Evolutionary conservation across 371 early-diverging fungal genomes (phyloP), one percentile per base, ranked within the genome.

Genomic region (Actinomucor elegans): DNA sequence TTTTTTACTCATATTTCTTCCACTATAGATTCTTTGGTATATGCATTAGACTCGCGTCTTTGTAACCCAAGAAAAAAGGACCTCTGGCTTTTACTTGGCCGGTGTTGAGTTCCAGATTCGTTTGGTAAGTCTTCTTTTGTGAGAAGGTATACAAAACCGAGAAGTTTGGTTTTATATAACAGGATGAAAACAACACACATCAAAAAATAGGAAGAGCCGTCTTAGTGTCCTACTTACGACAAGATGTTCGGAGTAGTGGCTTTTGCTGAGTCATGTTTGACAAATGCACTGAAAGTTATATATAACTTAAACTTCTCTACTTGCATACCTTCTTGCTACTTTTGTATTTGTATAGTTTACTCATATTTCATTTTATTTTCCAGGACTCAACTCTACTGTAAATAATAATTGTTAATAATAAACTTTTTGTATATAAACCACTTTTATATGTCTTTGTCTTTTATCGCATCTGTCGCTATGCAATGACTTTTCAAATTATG

Each of bases 131-230:
- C 14, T 10, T 41, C 10, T 26, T 8, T 1, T 34, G 15, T 34
- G 10, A 26, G 4, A 5, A 5, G 4, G 6, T 11, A 38, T 18
- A 41, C 24, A 45, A 43, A 49, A n/a, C n/a, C n/a, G 28, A 50
- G 12, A 27, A 15, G 27, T 27, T 29, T n/a, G 20, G 32, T 17
- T 20, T 43, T 35, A 12, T 50, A 47, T 52, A 35, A 62, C 52
- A 50, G 37, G 64, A 64, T 64, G 64, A 63, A 58, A 64, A 62
- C 24, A 46, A 50, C 33, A 64, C 55, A 50, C 64, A 64, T 64
- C 58, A 64, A 54, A 55, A 57, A 52, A 54, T 55, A 64, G 64
- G 64, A 64, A 64, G 64, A 64, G 64, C 64, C 64, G 64, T 58
- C 64, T 54, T 54, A 64, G 51, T 54, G 58, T 35, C 36, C 40